A percentile compares a stretch with the other conserved stretches of the same genome.
Evolutionary conservation across 306 rosid species (phyloP).

Genomic region (Castanea mollissima): DNA sequence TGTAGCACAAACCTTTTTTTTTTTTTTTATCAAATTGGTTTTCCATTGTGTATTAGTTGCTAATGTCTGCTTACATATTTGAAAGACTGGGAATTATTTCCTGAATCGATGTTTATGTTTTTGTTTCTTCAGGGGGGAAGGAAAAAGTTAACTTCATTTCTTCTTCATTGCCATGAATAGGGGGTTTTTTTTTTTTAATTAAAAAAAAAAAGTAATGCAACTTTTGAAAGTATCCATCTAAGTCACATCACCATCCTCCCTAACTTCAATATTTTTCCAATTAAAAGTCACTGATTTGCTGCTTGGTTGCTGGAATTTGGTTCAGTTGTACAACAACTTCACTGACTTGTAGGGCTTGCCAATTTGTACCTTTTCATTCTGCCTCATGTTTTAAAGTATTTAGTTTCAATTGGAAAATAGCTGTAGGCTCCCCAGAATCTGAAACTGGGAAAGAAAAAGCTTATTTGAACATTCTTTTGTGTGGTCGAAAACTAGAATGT

Average conservation of each 20-base stretch:
- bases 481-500: no score
- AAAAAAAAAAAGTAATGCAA: not conserved
- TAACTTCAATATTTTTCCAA: not conserved
- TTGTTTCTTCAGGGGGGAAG: no score
- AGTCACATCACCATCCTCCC: not conserved
- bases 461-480: no score
- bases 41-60: not conserved
- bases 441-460: not conserved
- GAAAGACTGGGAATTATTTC: no score
- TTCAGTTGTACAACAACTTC: not conserved
- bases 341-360: not conserved
- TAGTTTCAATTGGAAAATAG: not conserved
- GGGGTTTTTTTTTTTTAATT: no score
- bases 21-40: not conserved
- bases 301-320: not conserved
- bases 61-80: no score
- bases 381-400: not conserved
- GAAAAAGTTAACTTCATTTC: not conserved
- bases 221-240: not conserved
- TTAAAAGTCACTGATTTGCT: not conserved
- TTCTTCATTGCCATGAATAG: not conserved
- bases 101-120: no score
- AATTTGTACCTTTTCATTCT: not conserved
- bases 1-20: no score
- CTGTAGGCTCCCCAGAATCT: not conserved